Base-by-base conservation (phyloP, 805 yeast species). In the Yamadazyma paraphyllophila region DNA sequence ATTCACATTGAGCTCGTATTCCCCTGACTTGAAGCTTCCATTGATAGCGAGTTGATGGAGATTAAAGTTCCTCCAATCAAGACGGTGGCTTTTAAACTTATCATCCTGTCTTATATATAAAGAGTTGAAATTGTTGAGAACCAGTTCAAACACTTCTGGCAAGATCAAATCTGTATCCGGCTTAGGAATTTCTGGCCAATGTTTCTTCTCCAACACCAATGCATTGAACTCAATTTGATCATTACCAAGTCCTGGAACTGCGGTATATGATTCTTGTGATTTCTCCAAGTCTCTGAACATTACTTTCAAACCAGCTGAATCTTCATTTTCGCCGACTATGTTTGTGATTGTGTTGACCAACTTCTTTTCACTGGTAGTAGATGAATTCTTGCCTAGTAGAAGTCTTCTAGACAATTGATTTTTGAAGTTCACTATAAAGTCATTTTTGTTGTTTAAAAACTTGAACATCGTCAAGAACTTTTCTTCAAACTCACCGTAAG, bases 21-120 rank as follows among this genome's bases (percentile, higher is more conserved):
- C 38, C 0, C 64, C 69, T 10, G 49, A 48, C 12, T 57, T 56
- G 49, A 74, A 74, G 15, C 55, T 47, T 2, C 64, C 65, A 11
- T 51, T 47, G 12, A 76, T 58, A 0, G 56, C 51, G 14, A 76
- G 47, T 47, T 73, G 74, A 43, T 76, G 80, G 13, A 75, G 56
- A 13, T 69, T 61, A 40, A 63, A 68, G 42, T 58, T 60, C 29
- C 59, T 62, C 81, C 80, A 76, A 47, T 73, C 69, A 12, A 74
- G 56, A 3, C 44, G 57, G 44, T 61, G 66, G 36, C 52, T 56
- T 37, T 58, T 54, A 31, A 50, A 48, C 24, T 57, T 57, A 10
- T 57, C 63, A 24, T 58, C 58, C 14, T 48, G 42, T 7, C 35
- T 40, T 15, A 53, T 47, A 44, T 65, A 67, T 5, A 46, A 31